phyloP scores from a whole-genome alignment of 805 yeast species.

The Pichia californica region DNA sequence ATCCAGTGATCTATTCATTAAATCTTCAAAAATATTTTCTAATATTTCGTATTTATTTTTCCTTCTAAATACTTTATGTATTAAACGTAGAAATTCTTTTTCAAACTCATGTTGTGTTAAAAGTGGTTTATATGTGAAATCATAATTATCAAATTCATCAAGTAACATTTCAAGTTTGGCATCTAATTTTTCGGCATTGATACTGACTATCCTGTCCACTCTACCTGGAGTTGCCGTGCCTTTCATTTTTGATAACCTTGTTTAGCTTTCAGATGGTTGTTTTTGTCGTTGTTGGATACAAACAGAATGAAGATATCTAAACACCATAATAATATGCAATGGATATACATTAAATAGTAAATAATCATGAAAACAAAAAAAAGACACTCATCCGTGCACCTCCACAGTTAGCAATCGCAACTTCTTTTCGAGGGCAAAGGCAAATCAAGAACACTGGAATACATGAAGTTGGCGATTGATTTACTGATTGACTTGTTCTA shows the following conservation, averaged over 20 bases:
- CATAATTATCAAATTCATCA: slow-evolving; percentile 16
- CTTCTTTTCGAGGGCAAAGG: not conserved
- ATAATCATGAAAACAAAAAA: too few species aligned
- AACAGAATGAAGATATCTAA: too few species aligned
- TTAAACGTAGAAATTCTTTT: slow-evolving; percentile 15
- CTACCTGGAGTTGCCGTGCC: not conserved
- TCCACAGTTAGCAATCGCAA: too few species aligned
- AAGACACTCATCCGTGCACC: too few species aligned
- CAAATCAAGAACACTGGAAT: not conserved
- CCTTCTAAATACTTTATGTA: slow-evolving; percentile 15
- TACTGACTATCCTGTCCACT: not conserved
- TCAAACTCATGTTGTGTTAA: slow-evolving; percentile 20
- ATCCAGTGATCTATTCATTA: slow-evolving; percentile 2
- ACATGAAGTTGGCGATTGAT: too few species aligned
- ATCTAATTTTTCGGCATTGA: slow-evolving; percentile 4
- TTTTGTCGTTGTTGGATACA: not conserved
- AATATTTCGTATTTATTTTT: slow-evolving; percentile 12
- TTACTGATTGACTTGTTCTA: too few species aligned
- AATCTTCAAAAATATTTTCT: slow-evolving; percentile 13
- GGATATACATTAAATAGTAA: too few species aligned
- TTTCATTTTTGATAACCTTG: not conserved
- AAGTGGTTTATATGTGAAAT: slow-evolving; percentile 17
- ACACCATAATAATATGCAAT: too few species aligned
- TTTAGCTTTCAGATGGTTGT: not conserved
- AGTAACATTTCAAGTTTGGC: slow-evolving; percentile 14